These are phyloP conservation scores for Orbilia oligospora DNA, from an alignment of 2,329 filamentous ascomycete species.

Conservation along the genomic window DNA sequence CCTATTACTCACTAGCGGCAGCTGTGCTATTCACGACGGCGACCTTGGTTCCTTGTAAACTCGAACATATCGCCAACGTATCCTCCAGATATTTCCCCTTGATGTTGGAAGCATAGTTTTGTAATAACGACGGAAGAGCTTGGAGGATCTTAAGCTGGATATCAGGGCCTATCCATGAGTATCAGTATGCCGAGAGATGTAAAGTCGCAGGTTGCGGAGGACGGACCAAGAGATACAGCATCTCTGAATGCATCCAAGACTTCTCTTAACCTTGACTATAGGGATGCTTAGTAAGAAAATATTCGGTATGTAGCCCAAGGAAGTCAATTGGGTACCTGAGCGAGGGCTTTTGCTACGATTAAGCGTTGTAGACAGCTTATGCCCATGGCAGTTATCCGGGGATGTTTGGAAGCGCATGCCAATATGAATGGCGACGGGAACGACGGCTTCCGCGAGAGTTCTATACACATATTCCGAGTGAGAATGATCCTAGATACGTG, in stretches of 20 bases:
- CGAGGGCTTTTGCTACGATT: conserved; percentile 84
- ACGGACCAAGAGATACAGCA: conserved; percentile 72
- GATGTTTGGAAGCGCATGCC: conserved; percentile 89
- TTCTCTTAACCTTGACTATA: conserved; percentile 81
- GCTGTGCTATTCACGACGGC: conserved; percentile 95
- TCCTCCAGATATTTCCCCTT: conserved; percentile 85
- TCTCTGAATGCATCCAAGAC: conserved; percentile 90
- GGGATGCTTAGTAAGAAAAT: neutral
- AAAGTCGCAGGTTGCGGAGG: conserved; percentile 15
- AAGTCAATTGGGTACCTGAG: conserved; percentile 67
- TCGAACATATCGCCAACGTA: conserved; percentile 90
- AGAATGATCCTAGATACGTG: neutral
- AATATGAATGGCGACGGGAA: conserved; percentile 96
- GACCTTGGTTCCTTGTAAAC: conserved; percentile 91
- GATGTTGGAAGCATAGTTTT: conserved; percentile 88
- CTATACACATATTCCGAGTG: conserved; percentile 69
- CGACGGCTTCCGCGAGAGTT: conserved; percentile 82
- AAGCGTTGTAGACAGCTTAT: conserved; percentile 91
- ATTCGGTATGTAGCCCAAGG: neutral
- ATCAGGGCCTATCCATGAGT: conserved; percentile 74
- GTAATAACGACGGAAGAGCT: conserved; percentile 86
- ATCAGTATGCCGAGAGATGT: conserved; percentile 48
- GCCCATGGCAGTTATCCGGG: conserved; percentile 88
- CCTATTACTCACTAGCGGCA: conserved; percentile 75
- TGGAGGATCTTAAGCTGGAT: conserved; percentile 97